Conservation (phyloP, 345 rosid genomes). For the Citrus australasica region DNA sequence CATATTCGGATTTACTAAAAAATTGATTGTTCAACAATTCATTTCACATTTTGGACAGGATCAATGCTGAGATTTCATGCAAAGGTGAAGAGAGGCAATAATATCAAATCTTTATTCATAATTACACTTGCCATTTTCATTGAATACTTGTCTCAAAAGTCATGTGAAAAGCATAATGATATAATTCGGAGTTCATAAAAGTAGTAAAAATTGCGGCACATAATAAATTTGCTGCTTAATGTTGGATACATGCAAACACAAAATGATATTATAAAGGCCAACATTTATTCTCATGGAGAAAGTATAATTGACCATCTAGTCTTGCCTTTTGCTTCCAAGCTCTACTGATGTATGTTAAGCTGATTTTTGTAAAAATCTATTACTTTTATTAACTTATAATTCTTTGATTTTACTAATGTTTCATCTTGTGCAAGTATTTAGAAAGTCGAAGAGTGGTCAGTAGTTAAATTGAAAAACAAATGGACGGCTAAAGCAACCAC, state of each 20-base stretch:
- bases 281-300: neutral
- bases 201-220: neutral
- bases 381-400: too few relatives aligned
- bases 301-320: neutral
- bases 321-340: neutral
- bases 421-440: too few relatives aligned
- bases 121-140: neutral
- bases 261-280: neutral
- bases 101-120: neutral
- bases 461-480: neutral
- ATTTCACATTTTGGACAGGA: neutral
- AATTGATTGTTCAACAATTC: neutral
- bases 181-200: neutral
- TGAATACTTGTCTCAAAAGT: neutral
- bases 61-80: neutral
- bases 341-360: neutral
- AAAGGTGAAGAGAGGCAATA: neutral
- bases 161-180: neutral
- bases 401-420: too few relatives aligned
- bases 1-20: neutral
- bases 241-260: neutral
- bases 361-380: neutral
- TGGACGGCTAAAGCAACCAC: neutral
- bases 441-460: neutral
- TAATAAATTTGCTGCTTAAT: neutral